Conservation (phyloP, 2,329 filamentous ascomycete species). For the Beauveria sp. region DNA sequence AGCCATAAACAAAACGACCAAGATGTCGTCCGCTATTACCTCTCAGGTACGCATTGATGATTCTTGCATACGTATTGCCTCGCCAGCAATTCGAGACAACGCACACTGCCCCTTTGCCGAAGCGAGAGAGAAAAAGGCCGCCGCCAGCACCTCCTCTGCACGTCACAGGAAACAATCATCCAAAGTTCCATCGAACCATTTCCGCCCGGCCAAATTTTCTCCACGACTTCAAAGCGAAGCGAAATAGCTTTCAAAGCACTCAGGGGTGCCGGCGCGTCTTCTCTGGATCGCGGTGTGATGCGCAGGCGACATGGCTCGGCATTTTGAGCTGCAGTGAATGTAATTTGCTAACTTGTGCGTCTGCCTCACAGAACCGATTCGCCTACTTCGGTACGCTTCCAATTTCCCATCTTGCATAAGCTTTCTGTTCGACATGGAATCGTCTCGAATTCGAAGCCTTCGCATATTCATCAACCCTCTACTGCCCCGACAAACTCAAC, state of each 20-base stretch:
- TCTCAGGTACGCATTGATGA: conserved; percentile 43
- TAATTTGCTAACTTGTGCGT: conserved; percentile 13
- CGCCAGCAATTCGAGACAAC: not conserved
- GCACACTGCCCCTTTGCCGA: not conserved
- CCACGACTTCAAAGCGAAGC: not conserved
- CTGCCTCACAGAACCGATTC: conserved; percentile 71
- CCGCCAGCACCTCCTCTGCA: not conserved
- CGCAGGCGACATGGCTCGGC: not conserved
- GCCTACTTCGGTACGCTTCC: conserved; percentile 84
- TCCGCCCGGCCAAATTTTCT: not conserved
- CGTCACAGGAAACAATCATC: not conserved
- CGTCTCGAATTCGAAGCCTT: not conserved
- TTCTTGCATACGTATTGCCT: not conserved
- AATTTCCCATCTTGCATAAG: conserved; percentile 14
- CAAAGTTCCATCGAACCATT: not conserved
- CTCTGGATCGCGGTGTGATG: not conserved
- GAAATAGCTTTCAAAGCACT: not conserved
- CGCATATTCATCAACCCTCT: not conserved
- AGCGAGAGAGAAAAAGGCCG: conserved; percentile 1
- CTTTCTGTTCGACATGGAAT: conserved; percentile 13
- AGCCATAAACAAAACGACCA: conserved; percentile 41
- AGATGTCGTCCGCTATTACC: conserved; percentile 48
- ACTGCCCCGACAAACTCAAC: not conserved
- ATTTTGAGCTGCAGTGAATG: not conserved
- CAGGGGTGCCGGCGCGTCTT: not conserved